These are phyloP conservation scores for Lentinula edodes DNA, from an alignment of 768 basidiomycete genomes.

Conservation along the genomic window DNA sequence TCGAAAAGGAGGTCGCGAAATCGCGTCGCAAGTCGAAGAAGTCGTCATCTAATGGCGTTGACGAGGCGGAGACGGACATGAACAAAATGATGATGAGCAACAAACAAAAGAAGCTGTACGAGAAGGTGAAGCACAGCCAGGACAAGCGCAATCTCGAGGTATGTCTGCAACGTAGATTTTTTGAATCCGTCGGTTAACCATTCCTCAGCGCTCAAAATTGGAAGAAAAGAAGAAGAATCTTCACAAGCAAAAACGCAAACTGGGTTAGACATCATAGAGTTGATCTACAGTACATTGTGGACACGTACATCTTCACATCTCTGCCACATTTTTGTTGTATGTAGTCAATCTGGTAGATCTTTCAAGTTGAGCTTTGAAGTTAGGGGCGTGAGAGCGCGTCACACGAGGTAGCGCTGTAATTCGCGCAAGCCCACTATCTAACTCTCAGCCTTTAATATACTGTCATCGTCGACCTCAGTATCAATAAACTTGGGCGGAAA, in stretches of 20 bases:
- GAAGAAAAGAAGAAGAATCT: slow-evolving; percentile 54
- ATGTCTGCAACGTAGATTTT: slow-evolving; percentile 20
- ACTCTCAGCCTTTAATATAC: neutral
- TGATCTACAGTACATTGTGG: neutral
- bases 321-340: neutral
- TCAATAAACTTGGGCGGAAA: neutral
- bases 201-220: slow-evolving; percentile 51
- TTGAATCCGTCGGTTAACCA: slow-evolving; percentile 3
- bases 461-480: neutral
- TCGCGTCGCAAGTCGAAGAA: slow-evolving; percentile 36
- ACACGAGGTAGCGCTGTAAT: neutral
- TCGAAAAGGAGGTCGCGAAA: slow-evolving; percentile 71
- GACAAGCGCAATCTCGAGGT: slow-evolving; percentile 78
- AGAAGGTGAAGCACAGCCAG: slow-evolving; percentile 87
- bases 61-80: slow-evolving; percentile 71
- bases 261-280: slow-evolving; percentile 17
- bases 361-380: neutral
- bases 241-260: slow-evolving; percentile 42
- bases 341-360: neutral
- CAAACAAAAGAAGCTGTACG: slow-evolving; percentile 88
- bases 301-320: slow-evolving; percentile 3
- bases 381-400: neutral
- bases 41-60: slow-evolving; percentile 19
- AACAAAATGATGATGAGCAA: slow-evolving; percentile 98
- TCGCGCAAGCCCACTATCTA: neutral